Evolutionary conservation across 2,329 filamentous ascomycete genomes (phyloP).

Genomic region (Mariannaea elegans): DNA sequence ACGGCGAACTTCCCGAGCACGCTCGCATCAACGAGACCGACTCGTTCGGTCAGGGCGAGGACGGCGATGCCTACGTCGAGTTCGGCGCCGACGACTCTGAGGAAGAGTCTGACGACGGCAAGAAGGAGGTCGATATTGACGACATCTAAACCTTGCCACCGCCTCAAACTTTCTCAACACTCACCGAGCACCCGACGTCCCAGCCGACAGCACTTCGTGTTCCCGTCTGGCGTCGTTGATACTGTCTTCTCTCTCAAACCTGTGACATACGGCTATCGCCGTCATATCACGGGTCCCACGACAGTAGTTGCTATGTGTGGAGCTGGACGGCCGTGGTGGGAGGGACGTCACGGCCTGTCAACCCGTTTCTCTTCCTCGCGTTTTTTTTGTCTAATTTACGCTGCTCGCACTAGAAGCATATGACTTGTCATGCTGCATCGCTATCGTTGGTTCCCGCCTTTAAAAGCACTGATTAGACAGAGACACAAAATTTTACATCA

Average conservation of each 20-base stretch:
- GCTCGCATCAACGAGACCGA: conserved; percentile 99
- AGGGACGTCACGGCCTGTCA: conserved; percentile 67
- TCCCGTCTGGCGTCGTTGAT: conserved; percentile 44
- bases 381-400: conserved; percentile 30
- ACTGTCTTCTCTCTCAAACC: conserved; percentile 74
- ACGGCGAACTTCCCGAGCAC: conserved; percentile 95
- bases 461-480: conserved; percentile 40
- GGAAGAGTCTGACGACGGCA: conserved; percentile 63
- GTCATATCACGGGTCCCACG: conserved; percentile 48
- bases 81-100: conserved; percentile 90
- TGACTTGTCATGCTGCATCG: conserved; percentile 37
- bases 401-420: conserved; percentile 35
- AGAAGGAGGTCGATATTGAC: conserved; percentile 91
- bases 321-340: conserved; percentile 60
- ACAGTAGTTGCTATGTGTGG: conserved; percentile 54
- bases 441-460: conserved; percentile 32
- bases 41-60: conserved; percentile 88
- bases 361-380: conserved; percentile 31
- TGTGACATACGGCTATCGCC: conserved; percentile 25
- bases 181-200: conserved; percentile 37
- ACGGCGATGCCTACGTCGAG: conserved; percentile 97
- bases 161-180: conserved; percentile 21
- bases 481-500: conserved; percentile 36
- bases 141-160: conserved; percentile 74
- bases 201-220: conserved; percentile 5